These are phyloP conservation scores for Xylaria sp. DNA, from an alignment of 2,329 filamentous ascomycete species.

Conservation along the genomic window DNA sequence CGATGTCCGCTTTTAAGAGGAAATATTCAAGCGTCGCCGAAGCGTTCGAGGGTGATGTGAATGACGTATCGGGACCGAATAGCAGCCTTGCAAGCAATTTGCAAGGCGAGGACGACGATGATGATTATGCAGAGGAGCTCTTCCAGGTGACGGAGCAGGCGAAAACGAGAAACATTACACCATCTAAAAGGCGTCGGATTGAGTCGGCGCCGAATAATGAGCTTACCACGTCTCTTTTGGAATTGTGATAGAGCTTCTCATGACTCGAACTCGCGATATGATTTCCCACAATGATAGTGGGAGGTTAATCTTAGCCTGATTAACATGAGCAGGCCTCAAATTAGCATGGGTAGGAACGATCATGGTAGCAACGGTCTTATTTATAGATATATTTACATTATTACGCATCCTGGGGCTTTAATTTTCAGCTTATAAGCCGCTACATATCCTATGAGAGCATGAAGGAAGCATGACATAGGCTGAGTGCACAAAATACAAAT, in stretches of 20 bases:
- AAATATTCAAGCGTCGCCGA: conserved; percentile 52
- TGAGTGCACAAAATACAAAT: neutral
- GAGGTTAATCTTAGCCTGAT: neutral
- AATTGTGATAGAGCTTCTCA: neutral
- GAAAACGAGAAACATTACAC: conserved; percentile 8
- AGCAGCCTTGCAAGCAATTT: neutral
- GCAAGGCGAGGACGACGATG: conserved; percentile 16
- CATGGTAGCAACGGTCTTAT: neutral
- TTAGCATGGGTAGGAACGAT: neutral
- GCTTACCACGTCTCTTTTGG: conserved; percentile 16
- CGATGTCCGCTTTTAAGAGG: conserved; percentile 34
- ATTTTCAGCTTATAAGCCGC: neutral
- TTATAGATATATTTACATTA: neutral
- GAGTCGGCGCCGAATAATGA: conserved; percentile 24
- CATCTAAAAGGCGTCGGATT: conserved; percentile 8
- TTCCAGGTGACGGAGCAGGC: conserved; percentile 40
- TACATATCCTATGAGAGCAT: no score
- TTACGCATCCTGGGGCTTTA: neutral
- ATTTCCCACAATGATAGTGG: neutral
- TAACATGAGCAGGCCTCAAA: no score
- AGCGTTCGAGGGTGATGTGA: conserved; percentile 48
- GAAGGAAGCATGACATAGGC: neutral
- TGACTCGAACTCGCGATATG: neutral
- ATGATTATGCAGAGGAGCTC: conserved; percentile 33
- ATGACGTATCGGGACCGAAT: conserved; percentile 26